Conservation (phyloP, 768 basidiomycete species). For the Suillus spraguei region DNA sequence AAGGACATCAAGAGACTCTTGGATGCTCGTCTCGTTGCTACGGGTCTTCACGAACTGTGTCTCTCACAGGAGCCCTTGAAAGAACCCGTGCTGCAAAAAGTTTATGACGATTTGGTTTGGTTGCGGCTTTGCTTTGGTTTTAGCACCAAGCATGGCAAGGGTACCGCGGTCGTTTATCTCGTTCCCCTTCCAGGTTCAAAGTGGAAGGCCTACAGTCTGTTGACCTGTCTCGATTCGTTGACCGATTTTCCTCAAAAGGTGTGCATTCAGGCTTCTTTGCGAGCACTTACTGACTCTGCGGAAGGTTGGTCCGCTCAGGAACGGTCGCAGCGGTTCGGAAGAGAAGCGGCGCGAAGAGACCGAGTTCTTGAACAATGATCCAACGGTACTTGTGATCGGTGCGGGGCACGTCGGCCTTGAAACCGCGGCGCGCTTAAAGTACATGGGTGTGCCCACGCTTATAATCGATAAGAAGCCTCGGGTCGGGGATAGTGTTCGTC, state of each 20-base stretch:
- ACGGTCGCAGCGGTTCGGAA: conserved; percentile 56
- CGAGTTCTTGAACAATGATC: conserved; percentile 51
- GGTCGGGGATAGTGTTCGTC: conserved; percentile 48
- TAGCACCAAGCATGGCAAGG: conserved; percentile 48
- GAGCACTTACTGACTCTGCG: conserved; percentile 4
- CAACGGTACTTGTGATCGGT: conserved; percentile 63
- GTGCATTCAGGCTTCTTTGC: neutral
- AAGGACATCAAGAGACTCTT: conserved; percentile 42
- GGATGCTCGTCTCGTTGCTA: conserved; percentile 37
- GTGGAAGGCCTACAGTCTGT: conserved; percentile 66
- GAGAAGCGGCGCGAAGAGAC: conserved; percentile 42
- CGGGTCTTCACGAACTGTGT: conserved; percentile 19
- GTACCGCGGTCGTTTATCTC: conserved; percentile 55
- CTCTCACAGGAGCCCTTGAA: conserved; percentile 28
- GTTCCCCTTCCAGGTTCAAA: conserved; percentile 42
- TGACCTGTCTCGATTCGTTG: conserved; percentile 62
- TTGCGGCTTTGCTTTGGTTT: conserved; percentile 60
- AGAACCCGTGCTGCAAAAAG: conserved; percentile 36
- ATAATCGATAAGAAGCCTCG: conserved; percentile 55
- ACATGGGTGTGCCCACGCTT: conserved; percentile 54
- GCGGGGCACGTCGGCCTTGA: conserved; percentile 71
- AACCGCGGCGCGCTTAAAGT: conserved; percentile 64
- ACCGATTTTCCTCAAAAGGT: conserved; percentile 56
- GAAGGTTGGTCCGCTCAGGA: conserved; percentile 44
- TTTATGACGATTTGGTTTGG: conserved; percentile 60